Percentiles rank a stretch among this genome's conserved stretches.
phyloP scores from a whole-genome alignment of 257 asterid species.

The Capsicum rhomboideum region DNA sequence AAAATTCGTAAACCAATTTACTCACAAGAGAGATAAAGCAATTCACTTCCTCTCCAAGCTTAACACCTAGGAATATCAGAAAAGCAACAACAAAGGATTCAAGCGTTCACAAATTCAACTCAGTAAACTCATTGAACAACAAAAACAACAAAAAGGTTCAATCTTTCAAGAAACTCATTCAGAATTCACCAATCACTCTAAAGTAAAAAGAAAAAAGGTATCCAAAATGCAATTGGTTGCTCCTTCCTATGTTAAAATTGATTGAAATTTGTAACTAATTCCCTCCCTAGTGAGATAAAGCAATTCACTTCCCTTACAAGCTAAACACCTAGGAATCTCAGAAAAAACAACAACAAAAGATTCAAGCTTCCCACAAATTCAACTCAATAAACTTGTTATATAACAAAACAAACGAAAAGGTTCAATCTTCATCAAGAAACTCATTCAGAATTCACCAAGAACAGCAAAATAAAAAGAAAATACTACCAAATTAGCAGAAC shows the following conservation, averaged over 20 bases:
- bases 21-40: background rate
- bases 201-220: background rate
- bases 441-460: background rate
- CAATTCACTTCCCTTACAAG: background rate
- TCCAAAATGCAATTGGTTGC: background rate
- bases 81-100: background rate
- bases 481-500: background rate
- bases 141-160: background rate
- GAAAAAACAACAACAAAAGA: background rate
- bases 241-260: background rate
- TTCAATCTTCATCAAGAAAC: background rate
- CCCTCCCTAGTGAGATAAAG: background rate
- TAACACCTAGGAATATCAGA: background rate
- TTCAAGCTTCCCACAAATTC: background rate
- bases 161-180: background rate
- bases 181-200: background rate
- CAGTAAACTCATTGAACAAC: too few species aligned
- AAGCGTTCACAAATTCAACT: background rate
- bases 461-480: background rate
- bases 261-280: background rate
- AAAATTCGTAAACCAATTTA: background rate
- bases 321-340: background rate
- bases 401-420: background rate
- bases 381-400: background rate
- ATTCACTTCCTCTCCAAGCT: background rate